Conservation (phyloP, 768 basidiomycete species). For the Mycena latifolia region DNA sequence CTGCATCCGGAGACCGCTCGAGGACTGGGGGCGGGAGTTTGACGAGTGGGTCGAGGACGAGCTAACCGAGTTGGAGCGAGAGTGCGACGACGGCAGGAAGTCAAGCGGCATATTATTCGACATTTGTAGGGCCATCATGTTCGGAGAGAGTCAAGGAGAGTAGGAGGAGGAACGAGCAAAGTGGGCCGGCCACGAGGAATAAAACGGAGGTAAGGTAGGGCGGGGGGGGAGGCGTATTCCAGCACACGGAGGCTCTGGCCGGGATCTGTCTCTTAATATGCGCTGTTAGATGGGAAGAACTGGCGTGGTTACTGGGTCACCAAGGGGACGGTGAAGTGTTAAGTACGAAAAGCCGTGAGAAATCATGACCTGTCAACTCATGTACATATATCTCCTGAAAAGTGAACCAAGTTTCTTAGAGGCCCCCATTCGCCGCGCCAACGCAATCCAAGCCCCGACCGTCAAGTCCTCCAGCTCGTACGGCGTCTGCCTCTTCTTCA, state of each 20-base stretch:
- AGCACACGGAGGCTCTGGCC: no score
- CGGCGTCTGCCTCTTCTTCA: constrained; percentile 69
- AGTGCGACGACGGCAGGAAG: constrained; percentile 77
- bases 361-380: constrained; percentile 46
- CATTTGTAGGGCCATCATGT: constrained; percentile 83
- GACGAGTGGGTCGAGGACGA: constrained; percentile 80
- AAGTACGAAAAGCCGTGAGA: no score
- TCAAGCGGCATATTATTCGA: constrained; percentile 76
- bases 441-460: constrained; percentile 76
- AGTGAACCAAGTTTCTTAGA: constrained; percentile 65
- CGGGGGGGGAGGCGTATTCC: no score
- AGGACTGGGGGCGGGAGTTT: constrained; percentile 84
- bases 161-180: background rate
- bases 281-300: no score
- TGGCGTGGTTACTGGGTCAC: no score
- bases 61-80: constrained; percentile 83
- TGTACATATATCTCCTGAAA: constrained; percentile 84
- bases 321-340: no score
- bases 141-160: constrained; percentile 39
- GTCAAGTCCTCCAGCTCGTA: constrained; percentile 85
- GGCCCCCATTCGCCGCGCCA: constrained; percentile 73
- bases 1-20: constrained; percentile 73
- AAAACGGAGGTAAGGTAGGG: constrained; percentile 32
- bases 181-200: constrained; percentile 36
- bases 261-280: no score